These are phyloP conservation scores for Pseudonitzschia pungens DNA, from an alignment of 108 stramenopile genomes.

Conservation along the genomic window DNA sequence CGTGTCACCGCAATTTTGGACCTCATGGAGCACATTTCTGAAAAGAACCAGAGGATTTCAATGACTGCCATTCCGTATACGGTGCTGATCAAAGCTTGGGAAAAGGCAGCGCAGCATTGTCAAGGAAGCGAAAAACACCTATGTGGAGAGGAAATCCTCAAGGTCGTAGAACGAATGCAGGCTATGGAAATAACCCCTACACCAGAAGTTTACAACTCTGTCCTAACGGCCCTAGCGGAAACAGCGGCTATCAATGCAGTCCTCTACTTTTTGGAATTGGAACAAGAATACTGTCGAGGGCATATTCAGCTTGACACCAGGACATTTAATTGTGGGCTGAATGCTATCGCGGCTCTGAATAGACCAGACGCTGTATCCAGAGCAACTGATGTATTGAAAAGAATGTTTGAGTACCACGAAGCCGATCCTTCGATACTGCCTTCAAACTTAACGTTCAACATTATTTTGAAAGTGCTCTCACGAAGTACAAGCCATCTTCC, in stretches of 20 bases:
- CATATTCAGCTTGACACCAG: conserved; percentile 20
- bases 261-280: conserved; percentile 35
- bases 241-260: conserved; percentile 22
- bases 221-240: conserved; percentile 24
- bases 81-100: conserved; percentile 34
- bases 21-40: conserved; percentile 22
- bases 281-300: conserved; percentile 25
- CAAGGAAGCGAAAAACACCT: not conserved
- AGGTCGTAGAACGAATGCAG: conserved; percentile 25
- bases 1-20: conserved; percentile 30
- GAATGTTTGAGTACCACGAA: conserved; percentile 31
- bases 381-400: conserved; percentile 18
- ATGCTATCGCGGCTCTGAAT: conserved; percentile 33
- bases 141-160: conserved; percentile 23
- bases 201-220: conserved; percentile 21
- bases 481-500: conserved; percentile 23
- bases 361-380: conserved; percentile 30
- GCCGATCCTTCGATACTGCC: conserved; percentile 27
- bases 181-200: conserved; percentile 22
- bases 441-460: conserved; percentile 27
- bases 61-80: conserved; percentile 18
- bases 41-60: not conserved
- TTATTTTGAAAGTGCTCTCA: conserved; percentile 35
- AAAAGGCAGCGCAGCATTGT: conserved; percentile 5
- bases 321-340: conserved; percentile 37